phyloP scores from a whole-genome alignment of 148 eudicot species.

The Silene latifolia region DNA sequence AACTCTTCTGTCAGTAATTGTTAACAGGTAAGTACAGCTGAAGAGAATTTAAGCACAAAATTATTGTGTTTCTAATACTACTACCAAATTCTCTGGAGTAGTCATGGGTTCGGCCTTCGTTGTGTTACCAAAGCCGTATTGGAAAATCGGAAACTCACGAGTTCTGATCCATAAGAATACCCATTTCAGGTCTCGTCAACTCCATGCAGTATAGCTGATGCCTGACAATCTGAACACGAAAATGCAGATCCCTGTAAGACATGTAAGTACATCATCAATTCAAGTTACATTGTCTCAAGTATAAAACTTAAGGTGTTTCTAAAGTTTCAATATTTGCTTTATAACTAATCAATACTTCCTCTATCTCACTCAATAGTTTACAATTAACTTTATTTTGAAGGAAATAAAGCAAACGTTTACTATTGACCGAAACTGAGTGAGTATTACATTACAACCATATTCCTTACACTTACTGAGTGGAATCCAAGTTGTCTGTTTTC shows the following conservation, averaged over 20 bases:
- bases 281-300: background rate
- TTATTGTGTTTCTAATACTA: background rate
- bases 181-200: background rate
- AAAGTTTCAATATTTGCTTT: background rate
- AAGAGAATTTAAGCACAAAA: background rate
- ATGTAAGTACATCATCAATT: background rate
- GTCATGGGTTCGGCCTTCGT: background rate
- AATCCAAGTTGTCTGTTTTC: background rate
- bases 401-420: too few relatives aligned
- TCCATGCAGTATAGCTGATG: background rate
- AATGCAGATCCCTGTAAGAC: background rate
- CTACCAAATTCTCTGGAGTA: background rate
- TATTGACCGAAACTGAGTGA: too few relatives aligned
- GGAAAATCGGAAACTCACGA: background rate
- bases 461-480: background rate
- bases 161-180: background rate
- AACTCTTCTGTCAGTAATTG: conserved; percentile 1
- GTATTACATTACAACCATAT: too few relatives aligned
- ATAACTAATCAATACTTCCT: background rate
- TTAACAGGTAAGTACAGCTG: background rate
- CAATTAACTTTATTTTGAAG: too few relatives aligned
- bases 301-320: background rate
- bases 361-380: background rate
- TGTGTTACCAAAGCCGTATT: background rate
- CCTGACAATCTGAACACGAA: background rate